These are phyloP conservation scores for Paraconiothyrium sp. DNA, from an alignment of 2,329 filamentous ascomycete species.

Conservation along the genomic window DNA sequence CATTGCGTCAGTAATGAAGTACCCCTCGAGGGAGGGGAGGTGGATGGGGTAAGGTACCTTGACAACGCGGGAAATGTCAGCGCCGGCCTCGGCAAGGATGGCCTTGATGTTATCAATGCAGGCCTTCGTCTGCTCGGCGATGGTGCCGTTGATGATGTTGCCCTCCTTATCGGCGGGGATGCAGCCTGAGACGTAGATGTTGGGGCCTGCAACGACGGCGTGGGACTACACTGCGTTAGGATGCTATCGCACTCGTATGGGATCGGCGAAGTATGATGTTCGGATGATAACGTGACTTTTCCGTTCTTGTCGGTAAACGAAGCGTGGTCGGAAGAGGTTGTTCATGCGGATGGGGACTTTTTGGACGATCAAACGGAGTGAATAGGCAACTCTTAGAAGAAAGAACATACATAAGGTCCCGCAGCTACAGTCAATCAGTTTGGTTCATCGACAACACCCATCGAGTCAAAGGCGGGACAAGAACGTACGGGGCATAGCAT, in stretches of 20 bases:
- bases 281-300: neutral
- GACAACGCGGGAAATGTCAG: constrained; percentile 80
- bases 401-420: constrained; percentile 54
- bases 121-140: constrained; percentile 74
- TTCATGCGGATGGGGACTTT: too few relatives aligned
- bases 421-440: constrained; percentile 44
- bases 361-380: neutral
- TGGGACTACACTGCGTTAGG: constrained; percentile 39
- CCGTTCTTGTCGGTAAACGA: neutral
- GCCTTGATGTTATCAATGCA: constrained; percentile 84
- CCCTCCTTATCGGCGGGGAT: constrained; percentile 75
- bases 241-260: neutral
- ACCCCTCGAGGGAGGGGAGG: too few relatives aligned
- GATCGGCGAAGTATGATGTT: neutral
- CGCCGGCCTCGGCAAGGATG: constrained; percentile 83
- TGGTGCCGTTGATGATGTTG: constrained; percentile 69
- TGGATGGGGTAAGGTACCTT: constrained; percentile 59
- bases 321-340: neutral
- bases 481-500: constrained; percentile 55
- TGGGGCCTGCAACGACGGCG: constrained; percentile 73
- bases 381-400: neutral
- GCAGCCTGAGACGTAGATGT: constrained; percentile 77
- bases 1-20: too few relatives aligned
- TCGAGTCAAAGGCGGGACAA: neutral
- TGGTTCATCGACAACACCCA: neutral